Conservation (phyloP, 768 basidiomycete genomes). For the Rhodotorula kratochvilovae region DNA sequence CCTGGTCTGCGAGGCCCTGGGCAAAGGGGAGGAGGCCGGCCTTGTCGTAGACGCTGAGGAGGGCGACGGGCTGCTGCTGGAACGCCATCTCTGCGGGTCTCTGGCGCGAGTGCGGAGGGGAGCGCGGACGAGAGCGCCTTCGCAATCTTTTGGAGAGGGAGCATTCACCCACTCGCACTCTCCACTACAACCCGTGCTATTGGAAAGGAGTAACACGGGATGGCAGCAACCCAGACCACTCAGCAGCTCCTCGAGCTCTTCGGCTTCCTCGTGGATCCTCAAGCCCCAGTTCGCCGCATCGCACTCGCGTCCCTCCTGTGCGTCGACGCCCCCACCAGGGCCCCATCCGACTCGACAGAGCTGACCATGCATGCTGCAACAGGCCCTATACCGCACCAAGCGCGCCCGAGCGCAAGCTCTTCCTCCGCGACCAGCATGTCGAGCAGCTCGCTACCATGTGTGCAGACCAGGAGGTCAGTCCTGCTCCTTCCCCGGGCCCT, state of each 20-base stretch:
- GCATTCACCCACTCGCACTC: not conserved
- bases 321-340: not conserved
- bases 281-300: conserved; percentile 79
- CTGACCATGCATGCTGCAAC: conserved; percentile 46
- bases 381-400: conserved; percentile 59
- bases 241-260: conserved; percentile 59
- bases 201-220: not conserved
- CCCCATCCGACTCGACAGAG: no score
- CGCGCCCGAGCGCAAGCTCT: conserved; percentile 52
- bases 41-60: conserved; percentile 97
- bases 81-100: not conserved
- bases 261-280: conserved; percentile 76
- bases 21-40: conserved; percentile 82
- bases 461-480: conserved; percentile 55
- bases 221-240: conserved; percentile 10
- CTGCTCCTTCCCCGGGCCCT: no score
- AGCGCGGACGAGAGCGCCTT: no score
- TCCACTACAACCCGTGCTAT: no score
- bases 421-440: conserved; percentile 59
- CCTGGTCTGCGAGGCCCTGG: conserved; percentile 69
- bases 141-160: no score
- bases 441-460: conserved; percentile 80
- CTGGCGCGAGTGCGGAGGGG: no score
- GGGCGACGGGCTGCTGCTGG: conserved; percentile 51
- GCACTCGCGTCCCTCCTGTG: conserved; percentile 73